Percentiles rank a stretch among this genome's conserved stretches.
Evolutionary conservation across 805 yeast species (phyloP).

Genomic region (Saturnispora galanensis): DNA sequence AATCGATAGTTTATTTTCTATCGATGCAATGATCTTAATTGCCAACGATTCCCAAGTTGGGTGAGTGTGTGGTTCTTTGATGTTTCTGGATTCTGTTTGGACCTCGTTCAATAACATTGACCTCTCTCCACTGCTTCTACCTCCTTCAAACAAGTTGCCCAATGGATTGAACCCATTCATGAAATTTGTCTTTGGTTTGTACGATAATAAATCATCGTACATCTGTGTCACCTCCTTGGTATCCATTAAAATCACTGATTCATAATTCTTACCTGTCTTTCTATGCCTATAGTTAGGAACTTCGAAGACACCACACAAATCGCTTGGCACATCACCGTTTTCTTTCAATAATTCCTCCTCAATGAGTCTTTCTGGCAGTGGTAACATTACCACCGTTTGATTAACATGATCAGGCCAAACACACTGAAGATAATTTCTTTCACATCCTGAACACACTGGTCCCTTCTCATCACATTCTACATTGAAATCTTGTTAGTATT

Average conservation of each 20-base stretch:
- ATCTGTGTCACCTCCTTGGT: neutral
- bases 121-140: no score
- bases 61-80: neutral
- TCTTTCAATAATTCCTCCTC: slow-evolving; percentile 30
- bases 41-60: slow-evolving; percentile 32
- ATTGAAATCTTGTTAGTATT: no score
- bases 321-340: slow-evolving; percentile 31
- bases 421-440: slow-evolving; percentile 26
- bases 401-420: slow-evolving; percentile 27
- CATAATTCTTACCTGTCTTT: neutral
- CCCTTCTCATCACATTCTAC: slow-evolving; percentile 24
- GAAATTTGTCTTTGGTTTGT: slow-evolving; percentile 20
- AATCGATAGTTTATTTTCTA: slow-evolving; percentile 27
- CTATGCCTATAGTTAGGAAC: slow-evolving; percentile 18
- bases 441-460: slow-evolving; percentile 28
- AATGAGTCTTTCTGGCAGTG: slow-evolving; percentile 13
- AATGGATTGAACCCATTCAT: no score
- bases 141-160: no score
- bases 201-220: slow-evolving; percentile 17
- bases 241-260: neutral
- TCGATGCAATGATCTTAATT: slow-evolving; percentile 30
- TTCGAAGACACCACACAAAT: slow-evolving; percentile 22
- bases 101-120: no score
- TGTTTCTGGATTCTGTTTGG: no score
- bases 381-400: slow-evolving; percentile 20